Base-by-base conservation (phyloP, 2,329 filamentous ascomycete genomes). In the Alternaria infectoria region DNA sequence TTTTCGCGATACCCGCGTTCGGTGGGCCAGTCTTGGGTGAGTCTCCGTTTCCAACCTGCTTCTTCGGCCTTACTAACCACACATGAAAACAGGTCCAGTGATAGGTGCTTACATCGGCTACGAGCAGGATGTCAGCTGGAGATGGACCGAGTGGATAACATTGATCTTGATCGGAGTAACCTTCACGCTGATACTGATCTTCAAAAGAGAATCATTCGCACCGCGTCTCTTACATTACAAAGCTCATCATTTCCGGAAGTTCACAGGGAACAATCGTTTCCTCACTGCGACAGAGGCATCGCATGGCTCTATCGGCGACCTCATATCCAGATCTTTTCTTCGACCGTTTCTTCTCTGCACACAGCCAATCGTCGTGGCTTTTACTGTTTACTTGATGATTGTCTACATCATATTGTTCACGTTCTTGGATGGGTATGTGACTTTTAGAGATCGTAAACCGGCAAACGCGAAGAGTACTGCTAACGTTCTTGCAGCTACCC, bases 401-500 rank as follows among this genome's bases (percentile, higher is more conserved):
- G 5, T 86, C 2, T 88, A 88, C 64, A 84, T 86, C 19, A 79
- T 86, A 0, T 75, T 87, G 0, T 88, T 87, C 70, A 84, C 84
- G 0, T 84, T 87, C 55, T 80, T 87, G 5, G 81, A 84, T 3
- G 85, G 86, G 2, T 86, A 84, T 72, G 79, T 47, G 25, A 21
- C 21, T n/a, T 21, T 13, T n/a, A 28, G 6, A 26, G 15, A 12
- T 36, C 9, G n/a, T 9, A 28, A 21, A n/a, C 8, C 5, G 15
- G 6, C 6, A 21, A 4, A 5, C 6, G n/a, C 17, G 47, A n/a
- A n/a, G 11, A 17, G 12, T 7, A n/a, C 11, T 6, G n/a, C 25
- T 61, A 21, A 62, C 28, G 21, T 25, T 6, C 5, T 36, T 8
- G 5, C n/a, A 62, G 59, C 13, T 58, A 61, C 21, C 59, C 82